Conservation (phyloP, 2,329 filamentous ascomycete species). For the Lizonia empirigonia region DNA sequence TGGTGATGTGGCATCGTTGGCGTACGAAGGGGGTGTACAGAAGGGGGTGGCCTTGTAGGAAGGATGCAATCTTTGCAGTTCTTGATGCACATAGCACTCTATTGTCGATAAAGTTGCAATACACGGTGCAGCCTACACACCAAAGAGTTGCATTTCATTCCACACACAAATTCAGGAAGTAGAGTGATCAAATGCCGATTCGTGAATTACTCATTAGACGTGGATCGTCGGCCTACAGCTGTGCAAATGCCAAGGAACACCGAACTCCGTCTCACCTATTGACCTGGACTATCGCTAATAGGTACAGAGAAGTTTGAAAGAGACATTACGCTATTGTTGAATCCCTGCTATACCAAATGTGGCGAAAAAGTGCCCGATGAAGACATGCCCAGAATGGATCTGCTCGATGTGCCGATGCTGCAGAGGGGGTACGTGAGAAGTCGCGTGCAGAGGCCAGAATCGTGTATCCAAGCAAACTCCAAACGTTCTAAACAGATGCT, state of each 20-base stretch:
- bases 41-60: too few species aligned
- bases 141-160: too few species aligned
- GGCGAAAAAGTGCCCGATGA: background rate
- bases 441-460: constrained; percentile 1
- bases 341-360: background rate
- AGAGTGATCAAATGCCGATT: background rate
- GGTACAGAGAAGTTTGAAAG: constrained; percentile 9
- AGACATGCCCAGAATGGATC: background rate
- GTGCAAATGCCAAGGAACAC: background rate
- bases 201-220: constrained; percentile 7
- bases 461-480: constrained; percentile 12
- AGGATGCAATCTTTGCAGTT: too few species aligned
- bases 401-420: constrained; percentile 1
- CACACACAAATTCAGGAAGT: background rate
- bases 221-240: background rate
- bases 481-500: constrained; percentile 9
- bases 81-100: too few species aligned
- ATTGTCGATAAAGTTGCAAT: too few species aligned
- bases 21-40: background rate
- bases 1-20: background rate
- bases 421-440: background rate
- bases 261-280: background rate
- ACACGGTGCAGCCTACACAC: too few species aligned
- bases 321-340: background rate
- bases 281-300: constrained; percentile 2